These are phyloP conservation scores for Solanum sejunctum DNA, from an alignment of 257 asterid species.

Conservation along the genomic window DNA sequence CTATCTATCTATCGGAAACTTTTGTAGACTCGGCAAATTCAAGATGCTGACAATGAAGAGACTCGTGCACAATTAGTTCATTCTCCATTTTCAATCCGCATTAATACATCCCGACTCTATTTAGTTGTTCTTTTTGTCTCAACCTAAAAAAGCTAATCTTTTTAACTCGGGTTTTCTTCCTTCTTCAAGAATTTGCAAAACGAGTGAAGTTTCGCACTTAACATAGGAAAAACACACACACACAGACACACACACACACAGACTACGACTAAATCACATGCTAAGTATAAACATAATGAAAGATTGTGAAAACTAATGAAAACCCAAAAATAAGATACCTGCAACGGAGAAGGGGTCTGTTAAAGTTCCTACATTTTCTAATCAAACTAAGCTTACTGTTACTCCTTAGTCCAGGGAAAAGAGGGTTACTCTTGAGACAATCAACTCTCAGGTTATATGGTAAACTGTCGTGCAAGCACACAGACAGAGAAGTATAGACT, in stretches of 20 bases:
- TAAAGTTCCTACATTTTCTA: not conserved
- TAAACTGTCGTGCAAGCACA: too few species aligned
- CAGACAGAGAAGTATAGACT: too few species aligned
- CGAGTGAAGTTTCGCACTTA: too few species aligned
- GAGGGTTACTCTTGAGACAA: not conserved
- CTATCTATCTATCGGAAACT: too few species aligned
- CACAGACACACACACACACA: not conserved
- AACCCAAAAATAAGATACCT: constrained; percentile 23
- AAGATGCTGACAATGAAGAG: constrained; percentile 44
- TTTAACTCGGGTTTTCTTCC: not conserved
- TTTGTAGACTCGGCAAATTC: constrained; percentile 23
- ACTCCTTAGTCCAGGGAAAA: not conserved
- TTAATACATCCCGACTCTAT: too few species aligned
- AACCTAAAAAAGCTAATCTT: not conserved
- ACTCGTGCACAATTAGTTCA: constrained; percentile 72
- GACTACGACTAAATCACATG: not conserved
- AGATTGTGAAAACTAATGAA: not conserved
- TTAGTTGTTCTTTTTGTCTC: not conserved
- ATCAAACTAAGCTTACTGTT: not conserved
- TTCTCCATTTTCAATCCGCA: constrained; percentile 52
- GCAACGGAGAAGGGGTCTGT: constrained; percentile 37
- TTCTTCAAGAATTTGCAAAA: not conserved
- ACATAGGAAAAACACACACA: not conserved
- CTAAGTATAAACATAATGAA: not conserved
- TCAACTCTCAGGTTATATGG: not conserved